Evolutionary conservation across 2,329 filamentous ascomycete genomes (phyloP).

Genomic region (Diaporthe sp.): DNA sequence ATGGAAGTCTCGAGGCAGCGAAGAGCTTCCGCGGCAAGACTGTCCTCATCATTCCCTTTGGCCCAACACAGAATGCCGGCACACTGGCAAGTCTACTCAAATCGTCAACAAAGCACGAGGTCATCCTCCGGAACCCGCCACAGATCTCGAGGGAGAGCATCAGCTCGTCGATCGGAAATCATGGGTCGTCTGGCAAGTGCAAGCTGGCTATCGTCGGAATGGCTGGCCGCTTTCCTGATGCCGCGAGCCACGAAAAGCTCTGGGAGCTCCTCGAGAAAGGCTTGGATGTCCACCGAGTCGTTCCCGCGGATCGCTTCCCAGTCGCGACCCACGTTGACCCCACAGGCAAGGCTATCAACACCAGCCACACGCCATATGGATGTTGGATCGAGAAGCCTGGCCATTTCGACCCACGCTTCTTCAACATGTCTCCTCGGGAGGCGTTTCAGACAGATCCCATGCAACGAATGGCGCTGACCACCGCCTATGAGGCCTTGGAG

Average conservation of each 20-base stretch:
- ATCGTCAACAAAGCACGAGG: constrained; percentile 56
- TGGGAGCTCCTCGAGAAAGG: constrained; percentile 83
- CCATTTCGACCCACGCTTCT: constrained; percentile 85
- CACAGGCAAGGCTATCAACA: constrained; percentile 80
- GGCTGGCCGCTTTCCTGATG: constrained; percentile 81
- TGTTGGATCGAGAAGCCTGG: constrained; percentile 82
- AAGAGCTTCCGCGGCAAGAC: constrained; percentile 53
- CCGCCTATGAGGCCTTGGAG: constrained; percentile 85
- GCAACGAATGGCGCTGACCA: constrained; percentile 81
- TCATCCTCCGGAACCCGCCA: constrained; percentile 55
- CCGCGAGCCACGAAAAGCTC: constrained; percentile 77
- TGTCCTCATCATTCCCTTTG: constrained; percentile 62
- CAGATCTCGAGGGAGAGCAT: constrained; percentile 51
- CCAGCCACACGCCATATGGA: constrained; percentile 80
- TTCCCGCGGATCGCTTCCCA: constrained; percentile 80
- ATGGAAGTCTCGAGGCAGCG: constrained; percentile 59
- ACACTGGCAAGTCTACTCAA: constrained; percentile 59
- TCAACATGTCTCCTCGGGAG: constrained; percentile 88
- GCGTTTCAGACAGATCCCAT: constrained; percentile 85
- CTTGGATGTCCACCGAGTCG: constrained; percentile 77
- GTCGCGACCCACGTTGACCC: constrained; percentile 78
- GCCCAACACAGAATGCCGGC: constrained; percentile 62
- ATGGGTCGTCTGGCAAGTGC: constrained; percentile 62
- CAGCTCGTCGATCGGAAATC: constrained; percentile 57
- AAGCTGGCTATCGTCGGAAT: constrained; percentile 90